phyloP scores from a whole-genome alignment of 805 yeast genomes.

The Ogataea methylovora region DNA sequence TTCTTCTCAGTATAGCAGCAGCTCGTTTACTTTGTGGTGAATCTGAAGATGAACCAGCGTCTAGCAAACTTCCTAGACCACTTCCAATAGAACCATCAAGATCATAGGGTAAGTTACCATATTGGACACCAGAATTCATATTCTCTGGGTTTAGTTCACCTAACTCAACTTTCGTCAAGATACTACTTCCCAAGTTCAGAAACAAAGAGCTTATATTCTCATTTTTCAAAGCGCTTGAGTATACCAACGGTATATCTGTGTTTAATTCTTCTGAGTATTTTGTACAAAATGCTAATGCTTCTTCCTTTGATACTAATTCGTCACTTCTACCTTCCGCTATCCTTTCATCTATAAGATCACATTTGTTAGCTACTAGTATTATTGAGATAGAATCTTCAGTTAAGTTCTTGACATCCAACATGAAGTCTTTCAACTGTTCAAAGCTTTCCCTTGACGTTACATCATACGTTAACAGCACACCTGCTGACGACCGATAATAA shows the following conservation, averaged over 20 bases:
- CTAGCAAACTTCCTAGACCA: too few relatives aligned
- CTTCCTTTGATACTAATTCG: conserved; percentile 24
- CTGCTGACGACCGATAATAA: conserved; percentile 31
- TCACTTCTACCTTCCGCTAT: conserved; percentile 3
- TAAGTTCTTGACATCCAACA: conserved; percentile 23
- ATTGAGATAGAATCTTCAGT: conserved; percentile 20
- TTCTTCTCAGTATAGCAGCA: not conserved
- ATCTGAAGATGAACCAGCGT: too few relatives aligned
- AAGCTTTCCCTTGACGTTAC: conserved; percentile 18
- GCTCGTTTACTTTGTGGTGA: too few relatives aligned
- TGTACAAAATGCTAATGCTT: conserved; percentile 25
- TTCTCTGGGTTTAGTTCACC: conserved; percentile 42
- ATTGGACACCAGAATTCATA: conserved; percentile 40
- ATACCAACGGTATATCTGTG: conserved; percentile 29
- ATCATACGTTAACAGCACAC: conserved; percentile 29
- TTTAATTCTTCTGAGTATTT: conserved; percentile 15
- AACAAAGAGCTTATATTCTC: conserved; percentile 35
- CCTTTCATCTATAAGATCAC: conserved; percentile 14
- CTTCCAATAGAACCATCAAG: too few relatives aligned
- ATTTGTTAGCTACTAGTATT: conserved; percentile 28
- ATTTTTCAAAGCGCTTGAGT: conserved; percentile 34
- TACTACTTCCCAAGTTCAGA: conserved; percentile 28
- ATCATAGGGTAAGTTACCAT: conserved; percentile 26
- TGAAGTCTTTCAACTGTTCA: conserved; percentile 20
- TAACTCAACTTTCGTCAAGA: conserved; percentile 38